Evolutionary conservation across 495 filamentous ascomycete species (phyloP).

Genomic region (Daldinia bambusicola): DNA sequence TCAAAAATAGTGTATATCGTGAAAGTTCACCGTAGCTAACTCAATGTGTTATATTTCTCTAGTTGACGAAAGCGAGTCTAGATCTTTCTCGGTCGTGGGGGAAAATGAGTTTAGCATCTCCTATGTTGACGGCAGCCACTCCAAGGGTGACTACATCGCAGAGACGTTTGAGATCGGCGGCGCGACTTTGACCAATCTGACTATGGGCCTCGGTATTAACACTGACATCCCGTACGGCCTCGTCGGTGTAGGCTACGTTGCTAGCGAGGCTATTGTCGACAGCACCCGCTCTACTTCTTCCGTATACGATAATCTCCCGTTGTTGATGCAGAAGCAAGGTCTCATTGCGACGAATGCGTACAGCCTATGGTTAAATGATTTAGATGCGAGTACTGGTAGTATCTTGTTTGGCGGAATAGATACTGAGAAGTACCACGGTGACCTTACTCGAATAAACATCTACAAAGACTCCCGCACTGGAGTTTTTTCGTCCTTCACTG

Average conservation of each 20-base stretch:
- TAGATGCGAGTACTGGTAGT: conserved; percentile 60
- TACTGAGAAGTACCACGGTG: conserved; percentile 81
- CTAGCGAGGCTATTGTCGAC: conserved; percentile 78
- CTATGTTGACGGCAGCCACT: conserved; percentile 84
- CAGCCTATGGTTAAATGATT: conserved; percentile 88
- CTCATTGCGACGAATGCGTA: conserved; percentile 86
- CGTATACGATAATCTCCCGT: conserved; percentile 81
- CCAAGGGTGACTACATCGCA: conserved; percentile 81
- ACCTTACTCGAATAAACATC: conserved; percentile 74
- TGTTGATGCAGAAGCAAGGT: conserved; percentile 75
- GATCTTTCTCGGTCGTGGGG: conserved; percentile 72
- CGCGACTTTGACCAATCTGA: conserved; percentile 70
- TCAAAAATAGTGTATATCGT: neutral
- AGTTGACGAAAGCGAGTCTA: conserved; percentile 72
- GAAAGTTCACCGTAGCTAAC: conserved; percentile 5
- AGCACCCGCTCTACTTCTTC: conserved; percentile 47
- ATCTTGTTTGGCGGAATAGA: conserved; percentile 92
- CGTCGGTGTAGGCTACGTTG: conserved; percentile 84
- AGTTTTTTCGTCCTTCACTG: conserved; percentile 70
- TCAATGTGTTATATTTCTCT: conserved; percentile 12
- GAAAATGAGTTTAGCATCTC: conserved; percentile 80
- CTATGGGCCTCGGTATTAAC: conserved; percentile 82
- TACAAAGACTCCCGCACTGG: conserved; percentile 60
- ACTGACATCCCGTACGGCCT: conserved; percentile 81
- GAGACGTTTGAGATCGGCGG: conserved; percentile 81